phyloP scores from a whole-genome alignment of 441 rosid genomes.

The Pelargonium australe region DNA sequence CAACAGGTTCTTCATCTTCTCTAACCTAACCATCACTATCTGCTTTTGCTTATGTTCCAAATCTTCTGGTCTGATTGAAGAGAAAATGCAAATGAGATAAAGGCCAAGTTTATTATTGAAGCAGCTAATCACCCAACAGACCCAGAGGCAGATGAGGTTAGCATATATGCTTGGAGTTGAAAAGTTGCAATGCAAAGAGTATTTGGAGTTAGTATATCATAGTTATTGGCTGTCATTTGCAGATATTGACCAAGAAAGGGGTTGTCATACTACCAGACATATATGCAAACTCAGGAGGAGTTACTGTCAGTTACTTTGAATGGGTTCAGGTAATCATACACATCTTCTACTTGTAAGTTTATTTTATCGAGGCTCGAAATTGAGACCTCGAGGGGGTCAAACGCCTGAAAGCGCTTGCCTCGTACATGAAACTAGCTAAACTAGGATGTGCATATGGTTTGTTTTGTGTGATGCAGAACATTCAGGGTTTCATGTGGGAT shows the following conservation, averaged over 20 bases:
- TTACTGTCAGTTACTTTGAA: conserved; percentile 8
- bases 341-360: not conserved
- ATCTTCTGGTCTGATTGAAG: conserved; percentile 27
- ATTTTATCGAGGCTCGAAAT: too few species aligned
- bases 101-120: conserved; percentile 87
- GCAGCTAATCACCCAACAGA: conserved; percentile 98
- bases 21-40: not conserved
- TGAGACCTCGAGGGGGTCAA: too few species aligned
- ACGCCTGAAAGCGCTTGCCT: too few species aligned
- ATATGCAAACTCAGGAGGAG: conserved; percentile 17
- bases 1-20: conserved; percentile 47
- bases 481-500: conserved; percentile 13
- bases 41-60: too few species aligned
- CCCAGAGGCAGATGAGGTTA: conserved; percentile 92
- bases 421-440: too few species aligned
- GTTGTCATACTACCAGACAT: conserved; percentile 18
- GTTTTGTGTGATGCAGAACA: conserved; percentile 7
- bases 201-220: not conserved
- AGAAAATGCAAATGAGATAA: conserved; percentile 87
- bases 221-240: conserved; percentile 21
- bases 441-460: not conserved
- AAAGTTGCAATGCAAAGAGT: not conserved
- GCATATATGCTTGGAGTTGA: not conserved
- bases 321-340: conserved; percentile 11
- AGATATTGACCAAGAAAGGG: conserved; percentile 56